Conservation (phyloP, 768 basidiomycete species). For the Hypholoma sublateritium region DNA sequence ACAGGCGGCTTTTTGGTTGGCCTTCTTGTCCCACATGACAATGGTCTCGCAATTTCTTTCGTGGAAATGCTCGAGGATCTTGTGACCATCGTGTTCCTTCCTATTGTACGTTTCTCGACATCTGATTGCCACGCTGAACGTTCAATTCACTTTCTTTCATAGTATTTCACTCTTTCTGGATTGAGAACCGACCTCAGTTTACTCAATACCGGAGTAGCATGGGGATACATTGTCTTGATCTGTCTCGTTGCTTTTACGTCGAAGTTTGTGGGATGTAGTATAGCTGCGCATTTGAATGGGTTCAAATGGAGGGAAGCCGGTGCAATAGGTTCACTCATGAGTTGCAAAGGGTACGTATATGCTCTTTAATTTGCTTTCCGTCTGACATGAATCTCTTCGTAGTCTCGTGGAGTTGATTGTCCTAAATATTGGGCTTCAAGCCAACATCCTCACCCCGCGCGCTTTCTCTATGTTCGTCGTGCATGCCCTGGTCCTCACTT, state of each 20-base stretch:
- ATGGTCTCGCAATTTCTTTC: constrained; percentile 76
- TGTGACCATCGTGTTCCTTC: constrained; percentile 70
- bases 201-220: constrained; percentile 73
- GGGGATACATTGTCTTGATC: constrained; percentile 80
- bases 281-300: constrained; percentile 55
- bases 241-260: constrained; percentile 72
- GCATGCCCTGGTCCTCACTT: constrained; percentile 72
- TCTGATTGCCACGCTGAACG: constrained; percentile 1
- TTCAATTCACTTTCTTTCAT: background rate
- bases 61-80: constrained; percentile 89
- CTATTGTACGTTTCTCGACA: constrained; percentile 51
- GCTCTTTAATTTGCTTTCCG: background rate
- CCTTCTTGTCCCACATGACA: constrained; percentile 78
- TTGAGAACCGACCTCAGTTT: constrained; percentile 77
- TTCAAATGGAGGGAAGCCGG: constrained; percentile 75
- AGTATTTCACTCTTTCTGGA: constrained; percentile 38
- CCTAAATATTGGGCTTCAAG: constrained; percentile 81
- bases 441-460: constrained; percentile 57
- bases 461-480: constrained; percentile 92
- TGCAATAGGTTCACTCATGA: constrained; percentile 86
- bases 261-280: constrained; percentile 74
- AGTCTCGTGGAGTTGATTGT: constrained; percentile 87
- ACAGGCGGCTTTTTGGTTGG: constrained; percentile 81
- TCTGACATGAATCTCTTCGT: background rate
- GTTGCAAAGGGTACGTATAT: constrained; percentile 74